Evolutionary conservation across 2,329 filamentous ascomycete genomes (phyloP).

Genomic region (Ophiostoma novo-ulmi): DNA sequence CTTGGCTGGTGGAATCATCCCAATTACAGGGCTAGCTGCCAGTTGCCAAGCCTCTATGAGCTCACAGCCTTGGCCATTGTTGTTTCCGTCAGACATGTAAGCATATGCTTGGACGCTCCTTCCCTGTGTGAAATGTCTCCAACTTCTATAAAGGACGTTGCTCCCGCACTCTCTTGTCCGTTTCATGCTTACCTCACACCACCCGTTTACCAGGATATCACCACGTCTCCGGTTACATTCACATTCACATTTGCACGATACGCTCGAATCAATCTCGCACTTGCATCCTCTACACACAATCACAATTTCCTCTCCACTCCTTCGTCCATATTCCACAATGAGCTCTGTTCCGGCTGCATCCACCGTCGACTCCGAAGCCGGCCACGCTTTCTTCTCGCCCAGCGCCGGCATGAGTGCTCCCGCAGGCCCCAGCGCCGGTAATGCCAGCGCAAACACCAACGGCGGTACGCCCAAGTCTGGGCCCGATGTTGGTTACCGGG

Average conservation of each 20-base stretch:
- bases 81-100: not conserved
- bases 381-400: constrained; percentile 1
- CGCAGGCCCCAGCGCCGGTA: not conserved
- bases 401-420: constrained; percentile 11
- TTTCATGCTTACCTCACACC: not conserved
- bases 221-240: not conserved
- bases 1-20: not conserved
- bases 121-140: not conserved
- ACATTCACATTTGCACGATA: too few relatives aligned
- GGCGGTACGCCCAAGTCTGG: not conserved
- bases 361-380: not conserved
- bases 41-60: constrained; percentile 13
- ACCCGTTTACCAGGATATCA: not conserved
- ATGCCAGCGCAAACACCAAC: not conserved
- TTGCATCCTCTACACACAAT: not conserved
- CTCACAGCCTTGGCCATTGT: constrained; percentile 1
- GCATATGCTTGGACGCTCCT: not conserved
- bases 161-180: not conserved
- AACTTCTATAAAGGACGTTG: not conserved
- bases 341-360: constrained; percentile 1
- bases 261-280: not conserved
- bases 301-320: constrained; percentile 12
- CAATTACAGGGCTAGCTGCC: not conserved
- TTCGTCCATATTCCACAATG: constrained; percentile 4
- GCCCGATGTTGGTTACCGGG: constrained; percentile 40